Base-by-base conservation (phyloP, 305 asterid genomes). In the Fraxinus ornus region DNA sequence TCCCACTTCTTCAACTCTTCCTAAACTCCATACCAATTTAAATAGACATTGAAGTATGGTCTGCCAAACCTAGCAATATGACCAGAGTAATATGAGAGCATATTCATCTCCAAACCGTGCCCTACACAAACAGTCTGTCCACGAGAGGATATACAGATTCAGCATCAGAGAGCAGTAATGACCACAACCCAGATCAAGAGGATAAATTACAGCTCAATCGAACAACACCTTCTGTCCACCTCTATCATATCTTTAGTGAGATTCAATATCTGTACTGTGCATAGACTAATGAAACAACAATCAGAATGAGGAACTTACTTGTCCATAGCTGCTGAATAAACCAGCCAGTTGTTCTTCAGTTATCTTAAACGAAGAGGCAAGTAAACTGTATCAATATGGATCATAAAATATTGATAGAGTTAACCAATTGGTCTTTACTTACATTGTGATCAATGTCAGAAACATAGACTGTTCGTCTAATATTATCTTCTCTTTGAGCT, bases 311-410 rank as follows among this genome's bases (percentile, higher is more conserved):
- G 26, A 80, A 86, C 94, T 92, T 94, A 94, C 99, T 87, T 91
- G 99, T 79, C 99, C 99, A 86, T 86, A 95, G 86, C 91, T 81
- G 85, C 94, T 87, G 85, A 94, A 95, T 81, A 95, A 83, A 80
- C 90, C 94, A 86, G 99, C 99, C 83, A 95, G 98, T 80, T 87
- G 93, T 91, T 95, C 98, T 90, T 95, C 98, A 33, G 99, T 95
- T 77, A 92, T 72, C 99, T 95, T 80, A 57, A 79, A 70, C 72
- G 60, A 79, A 84, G 88, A 88, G 78, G 80, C 37, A 64, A 83
- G 44, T 72, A 62, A 77, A 80, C 21, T 57, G 70, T 30, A 87
- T 81, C 74, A 84, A 76, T 75, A 37, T 78, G 62, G 81, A 72
- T 62, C 44, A 68, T 4, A 72, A 41, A 55, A 52, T 35, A 75